Evolutionary conservation across 2,329 filamentous ascomycete genomes (phyloP), one percentile per base, ranked within the genome.

Genomic region (Dactylella cylindrospora): DNA sequence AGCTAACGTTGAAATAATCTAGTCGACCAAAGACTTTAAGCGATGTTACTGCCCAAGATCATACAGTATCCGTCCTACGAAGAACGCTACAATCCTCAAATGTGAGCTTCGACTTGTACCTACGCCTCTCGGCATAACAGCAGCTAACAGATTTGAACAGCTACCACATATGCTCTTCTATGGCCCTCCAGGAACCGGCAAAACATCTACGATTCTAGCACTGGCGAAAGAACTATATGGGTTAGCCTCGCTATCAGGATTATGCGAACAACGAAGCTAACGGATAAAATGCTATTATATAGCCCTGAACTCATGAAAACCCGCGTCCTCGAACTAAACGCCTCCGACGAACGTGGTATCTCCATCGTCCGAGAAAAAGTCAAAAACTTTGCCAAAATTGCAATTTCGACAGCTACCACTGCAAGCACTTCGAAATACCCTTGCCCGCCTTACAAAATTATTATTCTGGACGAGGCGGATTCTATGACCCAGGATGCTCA

Each of bases 111-210:
- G 1, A 20, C 38, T 39, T 6, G n/a, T 5, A 13, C 43, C 62
- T 28, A 50, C 57, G 19, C 44, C 23, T 33, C 12, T 39, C 2
- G 29, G 32, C 23, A 26, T 31, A 4, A 29, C 39, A 5, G 9
- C 19, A 29, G 29, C 22, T 13, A 26, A 19, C 31, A 50, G 40
- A 12, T 40, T 35, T 25, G 41, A 59, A 22, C 66, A 88, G 83
- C 85, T 98, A 31, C 93, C 93, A 2, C 94, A 99, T 74, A 96
- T 98, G 89, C 87, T 99, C 70, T 97, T 97, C 79, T 98, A 98
- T 72, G 93, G 93, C 3, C 93, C 94, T 0, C 94, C 93, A 0
- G 93, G 93, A 33, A 98, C 93, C 0, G 93, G 93, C 68, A 99
- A 99, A 77, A 99, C 93, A 1, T 95, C 89, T 1, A 98, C 94